Conservation (phyloP, 164 flowering plant species). For the Vitis amurensis region DNA sequence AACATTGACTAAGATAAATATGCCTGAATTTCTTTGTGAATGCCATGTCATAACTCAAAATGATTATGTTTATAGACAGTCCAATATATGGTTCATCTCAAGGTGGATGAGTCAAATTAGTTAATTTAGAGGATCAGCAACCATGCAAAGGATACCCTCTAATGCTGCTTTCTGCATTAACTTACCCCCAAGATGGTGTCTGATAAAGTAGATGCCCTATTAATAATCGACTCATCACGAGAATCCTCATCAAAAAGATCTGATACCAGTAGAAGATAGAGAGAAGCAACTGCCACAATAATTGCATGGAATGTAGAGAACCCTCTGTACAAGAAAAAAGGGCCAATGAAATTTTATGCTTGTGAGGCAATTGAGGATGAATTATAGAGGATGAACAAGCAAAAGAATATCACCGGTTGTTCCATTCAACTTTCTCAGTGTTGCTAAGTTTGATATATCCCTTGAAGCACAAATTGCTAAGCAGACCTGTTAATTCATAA, state of each 20-base stretch:
- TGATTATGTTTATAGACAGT: no score
- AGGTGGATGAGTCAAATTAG: not conserved
- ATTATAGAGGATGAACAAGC: not conserved
- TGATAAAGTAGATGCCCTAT: constrained; percentile 46
- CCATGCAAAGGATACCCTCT: not conserved
- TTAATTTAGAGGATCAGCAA: not conserved
- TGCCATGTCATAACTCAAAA: no score
- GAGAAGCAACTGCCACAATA: constrained; percentile 48
- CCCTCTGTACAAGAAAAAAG: constrained; percentile 41
- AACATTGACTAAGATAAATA: no score
- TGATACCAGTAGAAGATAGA: constrained; percentile 55
- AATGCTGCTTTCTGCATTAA: not conserved
- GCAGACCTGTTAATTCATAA: constrained; percentile 44
- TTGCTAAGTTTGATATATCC: constrained; percentile 40
- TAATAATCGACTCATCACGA: constrained; percentile 27
- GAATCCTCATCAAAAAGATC: constrained; percentile 45
- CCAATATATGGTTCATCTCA: no score
- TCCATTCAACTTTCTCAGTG: constrained; percentile 59
- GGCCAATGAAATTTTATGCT: not conserved
- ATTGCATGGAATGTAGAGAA: constrained; percentile 75
- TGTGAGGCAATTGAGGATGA: not conserved
- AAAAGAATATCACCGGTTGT: constrained; percentile 45
- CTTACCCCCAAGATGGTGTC: constrained; percentile 59
- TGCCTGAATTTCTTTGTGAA: no score
- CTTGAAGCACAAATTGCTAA: constrained; percentile 39